These are phyloP conservation scores for Russula earlei DNA, from an alignment of 768 basidiomycete species.

Conservation along the genomic window DNA sequence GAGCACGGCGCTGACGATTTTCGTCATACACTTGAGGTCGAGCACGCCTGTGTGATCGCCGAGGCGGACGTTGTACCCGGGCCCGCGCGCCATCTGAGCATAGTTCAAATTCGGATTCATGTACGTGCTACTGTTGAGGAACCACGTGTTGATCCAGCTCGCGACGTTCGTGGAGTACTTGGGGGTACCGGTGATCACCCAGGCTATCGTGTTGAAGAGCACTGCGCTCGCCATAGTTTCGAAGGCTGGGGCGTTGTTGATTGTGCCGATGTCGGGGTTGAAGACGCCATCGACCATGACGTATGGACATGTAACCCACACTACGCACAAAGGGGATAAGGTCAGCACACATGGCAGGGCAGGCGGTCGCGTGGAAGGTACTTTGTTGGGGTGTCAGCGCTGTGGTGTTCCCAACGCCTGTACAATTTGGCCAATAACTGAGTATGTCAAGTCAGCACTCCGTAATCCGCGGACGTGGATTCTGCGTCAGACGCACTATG, in stretches of 20 bases:
- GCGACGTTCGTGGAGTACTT: slow-evolving; percentile 23
- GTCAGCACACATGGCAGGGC: background rate
- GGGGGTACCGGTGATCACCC: slow-evolving; percentile 23
- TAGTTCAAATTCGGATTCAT: slow-evolving; percentile 28
- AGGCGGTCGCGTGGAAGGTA: background rate
- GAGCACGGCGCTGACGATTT: slow-evolving; percentile 25
- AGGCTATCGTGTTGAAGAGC: slow-evolving; percentile 28
- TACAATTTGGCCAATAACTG: slow-evolving; percentile 26
- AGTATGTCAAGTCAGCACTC: background rate
- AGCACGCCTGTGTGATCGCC: slow-evolving; percentile 5
- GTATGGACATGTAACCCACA: slow-evolving; percentile 26
- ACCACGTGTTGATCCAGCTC: slow-evolving; percentile 26
- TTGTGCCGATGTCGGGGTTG: slow-evolving; percentile 25
- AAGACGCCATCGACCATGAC: slow-evolving; percentile 25
- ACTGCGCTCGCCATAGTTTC: slow-evolving; percentile 25
- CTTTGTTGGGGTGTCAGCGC: slow-evolving; percentile 24
- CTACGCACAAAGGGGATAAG: background rate
- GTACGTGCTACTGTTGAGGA: slow-evolving; percentile 24
- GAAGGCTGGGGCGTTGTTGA: slow-evolving; percentile 26
- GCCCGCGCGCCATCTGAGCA: slow-evolving; percentile 18
- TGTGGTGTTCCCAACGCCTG: slow-evolving; percentile 25
- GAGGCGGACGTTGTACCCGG: background rate
- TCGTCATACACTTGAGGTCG: slow-evolving; percentile 26
- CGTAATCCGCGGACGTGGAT: background rate
- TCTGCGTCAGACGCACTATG: slow-evolving; percentile 8